Conservation (phyloP, 2,329 filamentous ascomycete genomes). For the Tolypocladium tropicale region DNA sequence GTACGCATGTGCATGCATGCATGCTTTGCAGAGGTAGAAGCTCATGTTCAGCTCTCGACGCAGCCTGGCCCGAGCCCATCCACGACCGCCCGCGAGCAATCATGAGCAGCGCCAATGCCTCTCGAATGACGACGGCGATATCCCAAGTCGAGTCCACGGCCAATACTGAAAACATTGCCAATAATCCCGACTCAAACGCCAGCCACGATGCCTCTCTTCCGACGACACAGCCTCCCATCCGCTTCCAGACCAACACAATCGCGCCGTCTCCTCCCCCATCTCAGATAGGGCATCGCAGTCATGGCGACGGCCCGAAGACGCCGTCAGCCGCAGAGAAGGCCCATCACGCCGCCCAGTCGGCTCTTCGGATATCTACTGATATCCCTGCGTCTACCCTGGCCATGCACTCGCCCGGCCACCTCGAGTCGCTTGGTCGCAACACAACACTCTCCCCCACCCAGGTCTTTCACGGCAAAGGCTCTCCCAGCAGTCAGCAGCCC, state of each 20-base stretch:
- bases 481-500: slow-evolving; percentile 29
- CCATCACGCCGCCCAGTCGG: slow-evolving; percentile 8
- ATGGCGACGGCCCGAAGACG: slow-evolving; percentile 4
- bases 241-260: slow-evolving; percentile 17
- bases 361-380: slow-evolving; percentile 29
- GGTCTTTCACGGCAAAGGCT: slow-evolving; percentile 16
- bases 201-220: slow-evolving; percentile 5
- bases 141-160: slow-evolving; percentile 9
- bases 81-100: slow-evolving; percentile 9
- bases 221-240: slow-evolving; percentile 9
- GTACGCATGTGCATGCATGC: background rate
- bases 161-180: background rate
- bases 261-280: slow-evolving; percentile 22
- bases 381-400: slow-evolving; percentile 8
- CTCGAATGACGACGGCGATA: slow-evolving; percentile 15
- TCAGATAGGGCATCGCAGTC: background rate
- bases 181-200: background rate
- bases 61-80: background rate
- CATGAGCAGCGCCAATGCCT: slow-evolving; percentile 20
- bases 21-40: background rate
- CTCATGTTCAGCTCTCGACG: background rate
- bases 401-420: slow-evolving; percentile 12
- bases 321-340: background rate
- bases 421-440: slow-evolving; percentile 26
- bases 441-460: slow-evolving; percentile 19